These are phyloP conservation scores for Remersonia thermophila DNA, from an alignment of 2,329 filamentous ascomycete species.

Conservation along the genomic window DNA sequence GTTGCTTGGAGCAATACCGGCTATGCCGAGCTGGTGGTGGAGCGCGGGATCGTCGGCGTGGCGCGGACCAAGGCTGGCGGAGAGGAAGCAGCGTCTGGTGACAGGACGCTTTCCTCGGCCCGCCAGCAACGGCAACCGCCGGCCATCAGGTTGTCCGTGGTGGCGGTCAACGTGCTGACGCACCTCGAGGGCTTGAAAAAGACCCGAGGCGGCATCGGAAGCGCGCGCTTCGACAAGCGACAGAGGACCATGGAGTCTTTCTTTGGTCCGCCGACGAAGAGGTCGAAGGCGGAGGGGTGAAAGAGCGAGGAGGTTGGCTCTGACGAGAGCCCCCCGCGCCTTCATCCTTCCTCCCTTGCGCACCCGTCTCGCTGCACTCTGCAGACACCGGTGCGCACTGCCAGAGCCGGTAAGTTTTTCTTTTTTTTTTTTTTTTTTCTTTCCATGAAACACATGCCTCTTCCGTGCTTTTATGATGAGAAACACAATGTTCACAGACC, in stretches of 20 bases:
- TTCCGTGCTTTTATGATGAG: slow-evolving; percentile 55
- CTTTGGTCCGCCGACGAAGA: slow-evolving; percentile 43
- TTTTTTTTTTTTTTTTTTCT: slow-evolving; percentile 9
- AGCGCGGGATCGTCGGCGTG: no score
- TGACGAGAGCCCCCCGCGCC: no score
- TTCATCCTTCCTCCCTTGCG: no score
- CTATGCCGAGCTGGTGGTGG: slow-evolving; percentile 26
- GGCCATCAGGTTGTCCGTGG: slow-evolving; percentile 30
- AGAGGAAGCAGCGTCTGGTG: slow-evolving; percentile 4
- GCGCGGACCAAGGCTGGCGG: not conserved
- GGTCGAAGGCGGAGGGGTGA: slow-evolving; percentile 28
- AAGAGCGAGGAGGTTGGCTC: slow-evolving; percentile 8
- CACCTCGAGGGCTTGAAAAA: slow-evolving; percentile 67
- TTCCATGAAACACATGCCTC: slow-evolving; percentile 4
- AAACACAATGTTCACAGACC: slow-evolving; percentile 64
- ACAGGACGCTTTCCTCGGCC: slow-evolving; percentile 2
- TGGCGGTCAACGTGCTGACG: slow-evolving; percentile 53
- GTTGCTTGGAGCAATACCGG: slow-evolving; percentile 42
- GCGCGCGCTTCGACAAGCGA: slow-evolving; percentile 57
- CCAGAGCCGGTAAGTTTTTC: slow-evolving; percentile 27
- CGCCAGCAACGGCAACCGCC: not conserved
- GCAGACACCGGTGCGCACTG: not conserved
- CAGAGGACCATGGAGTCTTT: slow-evolving; percentile 70
- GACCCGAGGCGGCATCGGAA: slow-evolving; percentile 73
- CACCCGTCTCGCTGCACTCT: not conserved